Base-by-base conservation (phyloP, 2,329 filamentous ascomycete species). In the Talaromyces sp. region DNA sequence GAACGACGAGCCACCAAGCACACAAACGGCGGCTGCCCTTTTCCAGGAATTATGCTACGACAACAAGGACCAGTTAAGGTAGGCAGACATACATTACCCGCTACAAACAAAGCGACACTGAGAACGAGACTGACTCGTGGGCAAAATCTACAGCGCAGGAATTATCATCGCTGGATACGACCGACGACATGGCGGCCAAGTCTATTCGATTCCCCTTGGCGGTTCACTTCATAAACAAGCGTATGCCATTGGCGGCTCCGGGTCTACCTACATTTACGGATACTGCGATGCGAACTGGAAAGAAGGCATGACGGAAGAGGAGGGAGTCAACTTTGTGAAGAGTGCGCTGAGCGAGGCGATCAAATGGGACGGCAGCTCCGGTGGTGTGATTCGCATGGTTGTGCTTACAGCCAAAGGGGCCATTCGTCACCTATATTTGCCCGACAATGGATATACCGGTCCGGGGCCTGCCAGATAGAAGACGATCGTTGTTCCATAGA, bases 91-190 rank as follows among this genome's bases (percentile, higher is more conserved):
- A 77, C 21, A 5, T 28, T 22, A 13, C 21, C 8, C 6, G 3
- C 3, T 19, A 13, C 19, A 19, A 36, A 31, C 10, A 36, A 46
- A 6, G 33, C 28, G 53, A 25, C 53, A 50, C 19, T 15, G 22
- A 21, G 35, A 2, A 35, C 28, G 45, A 50, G 35, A 37, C 53
- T 59, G 33, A 59, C 5, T 41, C 5, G 22, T 56, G 21, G 28
- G 10, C 19, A 17, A 37, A 35, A 7, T 4, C 33, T 33, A 57
- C 65, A 96, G 93, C 67, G 94, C 94, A 52, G 94, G 94, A 53
- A 89, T 99, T 70, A 97, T 99, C 73, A 96, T 99, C 72, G 94
- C 93, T n/a, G 94, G 94, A 63, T 97, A 92, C 84, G 94, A 99
- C 74, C 87, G 90, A 71, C 86, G 91, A 72, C 91, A 97, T 74